A percentile compares a stretch with the other conserved stretches of the same genome.
These are phyloP conservation scores for Iberis amara DNA, from an alignment of 441 rosid species.

Conservation along the genomic window DNA sequence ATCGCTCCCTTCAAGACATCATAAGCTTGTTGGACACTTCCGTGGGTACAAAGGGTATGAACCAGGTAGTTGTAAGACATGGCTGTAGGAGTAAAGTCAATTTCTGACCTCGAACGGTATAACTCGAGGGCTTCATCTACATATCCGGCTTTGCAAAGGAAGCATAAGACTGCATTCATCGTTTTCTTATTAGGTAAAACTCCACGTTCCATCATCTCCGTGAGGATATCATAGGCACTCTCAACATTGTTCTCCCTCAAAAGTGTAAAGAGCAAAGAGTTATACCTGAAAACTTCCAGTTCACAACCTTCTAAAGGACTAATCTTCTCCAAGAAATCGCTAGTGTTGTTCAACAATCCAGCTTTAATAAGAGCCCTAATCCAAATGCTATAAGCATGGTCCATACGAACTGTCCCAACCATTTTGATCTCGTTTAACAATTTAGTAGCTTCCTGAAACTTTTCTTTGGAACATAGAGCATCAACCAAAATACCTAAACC, in stretches of 20 bases:
- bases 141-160: constrained; percentile 82
- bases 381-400: constrained; percentile 54
- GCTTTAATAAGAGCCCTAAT: constrained; percentile 43
- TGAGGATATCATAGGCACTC: constrained; percentile 55
- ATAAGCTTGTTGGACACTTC: constrained; percentile 51
- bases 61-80: constrained; percentile 60
- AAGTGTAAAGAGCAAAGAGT: constrained; percentile 49
- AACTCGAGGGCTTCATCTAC: constrained; percentile 65
- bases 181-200: constrained; percentile 54
- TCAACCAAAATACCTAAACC: constrained; percentile 40
- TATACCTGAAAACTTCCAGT: constrained; percentile 51
- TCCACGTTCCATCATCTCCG: constrained; percentile 57
- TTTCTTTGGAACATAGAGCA: constrained; percentile 42
- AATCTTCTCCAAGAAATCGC: constrained; percentile 50
- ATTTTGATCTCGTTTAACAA: constrained; percentile 51
- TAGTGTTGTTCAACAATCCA: constrained; percentile 45
- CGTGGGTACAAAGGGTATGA: constrained; percentile 47
- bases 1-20: constrained; percentile 42
- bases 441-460: constrained; percentile 41
- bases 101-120: constrained; percentile 52
- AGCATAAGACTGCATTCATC: constrained; percentile 63
- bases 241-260: constrained; percentile 47
- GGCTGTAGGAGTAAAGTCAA: constrained; percentile 42
- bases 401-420: constrained; percentile 36
- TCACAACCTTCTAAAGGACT: constrained; percentile 46